phyloP scores from a whole-genome alignment of 306 rosid genomes.

The Rosa rugosa region DNA sequence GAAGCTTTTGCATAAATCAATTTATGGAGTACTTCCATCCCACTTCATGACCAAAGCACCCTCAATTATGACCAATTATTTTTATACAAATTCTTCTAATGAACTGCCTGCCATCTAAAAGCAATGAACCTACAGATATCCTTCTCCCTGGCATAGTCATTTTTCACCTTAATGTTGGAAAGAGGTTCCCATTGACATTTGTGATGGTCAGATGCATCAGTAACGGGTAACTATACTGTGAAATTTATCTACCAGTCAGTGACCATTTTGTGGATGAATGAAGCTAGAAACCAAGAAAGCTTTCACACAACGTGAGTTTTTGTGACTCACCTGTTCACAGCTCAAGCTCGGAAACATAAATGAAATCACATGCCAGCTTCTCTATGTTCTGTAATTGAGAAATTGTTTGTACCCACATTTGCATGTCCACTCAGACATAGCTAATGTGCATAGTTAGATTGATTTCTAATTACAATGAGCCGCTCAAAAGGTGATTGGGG shows the following conservation, averaged over 20 bases:
- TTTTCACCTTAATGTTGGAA: slow-evolving; percentile 25
- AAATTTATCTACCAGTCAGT: slow-evolving; percentile 21
- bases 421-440: too few species aligned
- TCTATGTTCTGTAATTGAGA: slow-evolving; percentile 56
- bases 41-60: too few species aligned
- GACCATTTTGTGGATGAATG: slow-evolving; percentile 29
- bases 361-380: slow-evolving; percentile 45
- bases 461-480: too few species aligned
- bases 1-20: too few species aligned
- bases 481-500: too few species aligned
- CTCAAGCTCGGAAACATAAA: slow-evolving; percentile 45
- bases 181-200: slow-evolving; percentile 15
- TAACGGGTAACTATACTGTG: slow-evolving; percentile 24
- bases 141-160: slow-evolving; percentile 28
- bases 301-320: slow-evolving; percentile 29
- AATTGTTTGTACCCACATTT: too few species aligned
- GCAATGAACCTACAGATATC: slow-evolving; percentile 19
- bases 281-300: slow-evolving; percentile 26
- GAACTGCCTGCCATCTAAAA: slow-evolving; percentile 2
- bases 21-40: too few species aligned
- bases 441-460: too few species aligned
- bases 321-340: slow-evolving; percentile 58
- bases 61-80: neutral
- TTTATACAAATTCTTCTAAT: neutral
- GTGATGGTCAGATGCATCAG: slow-evolving; percentile 27